These are phyloP conservation scores for Penicillium sp. DNA, from an alignment of 2,329 filamentous ascomycete species.

Conservation along the genomic window DNA sequence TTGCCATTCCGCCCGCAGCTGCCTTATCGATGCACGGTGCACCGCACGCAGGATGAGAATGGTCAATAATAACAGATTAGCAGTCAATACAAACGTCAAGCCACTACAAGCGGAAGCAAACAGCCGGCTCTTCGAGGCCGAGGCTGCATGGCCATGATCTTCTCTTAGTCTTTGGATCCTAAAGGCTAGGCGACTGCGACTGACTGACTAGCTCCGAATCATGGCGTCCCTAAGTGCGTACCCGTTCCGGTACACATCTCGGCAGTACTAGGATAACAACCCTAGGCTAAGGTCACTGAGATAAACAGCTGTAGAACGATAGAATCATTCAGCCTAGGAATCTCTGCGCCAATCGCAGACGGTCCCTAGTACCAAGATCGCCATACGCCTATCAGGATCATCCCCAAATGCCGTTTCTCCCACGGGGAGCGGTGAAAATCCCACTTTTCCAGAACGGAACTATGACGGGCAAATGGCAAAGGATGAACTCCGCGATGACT, in stretches of 20 bases:
- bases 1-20: slow-evolving; percentile 21
- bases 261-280: too few relatives aligned
- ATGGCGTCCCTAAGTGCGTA: too few relatives aligned
- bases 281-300: too few relatives aligned
- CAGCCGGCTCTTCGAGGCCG: slow-evolving; percentile 1
- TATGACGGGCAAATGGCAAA: neutral
- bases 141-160: neutral
- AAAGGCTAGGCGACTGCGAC: too few relatives aligned
- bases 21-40: slow-evolving; percentile 18
- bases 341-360: too few relatives aligned
- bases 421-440: neutral
- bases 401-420: neutral
- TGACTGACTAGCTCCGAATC: neutral
- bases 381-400: too few relatives aligned
- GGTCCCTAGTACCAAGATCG: too few relatives aligned
- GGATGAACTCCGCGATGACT: neutral
- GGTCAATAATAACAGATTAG: neutral
- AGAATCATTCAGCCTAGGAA: too few relatives aligned
- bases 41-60: neutral
- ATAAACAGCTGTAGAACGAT: too few relatives aligned
- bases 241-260: too few relatives aligned
- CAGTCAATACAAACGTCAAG: neutral
- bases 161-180: neutral
- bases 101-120: neutral
- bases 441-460: neutral